phyloP scores from a whole-genome alignment of 495 filamentous ascomycete genomes.

The Neurospora intermedia region DNA sequence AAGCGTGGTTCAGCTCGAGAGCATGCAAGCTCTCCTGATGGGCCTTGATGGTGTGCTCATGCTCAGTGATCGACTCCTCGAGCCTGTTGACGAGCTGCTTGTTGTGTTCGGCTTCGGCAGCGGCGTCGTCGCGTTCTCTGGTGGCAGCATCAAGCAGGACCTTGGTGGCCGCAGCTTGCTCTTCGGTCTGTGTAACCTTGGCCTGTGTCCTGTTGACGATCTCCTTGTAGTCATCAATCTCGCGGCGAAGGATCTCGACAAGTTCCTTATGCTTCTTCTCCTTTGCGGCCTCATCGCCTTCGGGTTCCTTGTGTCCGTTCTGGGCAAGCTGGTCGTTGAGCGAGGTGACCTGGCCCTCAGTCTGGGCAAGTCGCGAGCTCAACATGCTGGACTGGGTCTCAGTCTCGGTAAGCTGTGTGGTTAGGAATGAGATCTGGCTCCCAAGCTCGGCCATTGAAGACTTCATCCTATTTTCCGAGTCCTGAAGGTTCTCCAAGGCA shows the following conservation, averaged over 20 bases:
- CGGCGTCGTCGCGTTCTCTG: slow-evolving; percentile 34
- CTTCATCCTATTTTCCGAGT: slow-evolving; percentile 61
- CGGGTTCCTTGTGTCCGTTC: slow-evolving; percentile 14
- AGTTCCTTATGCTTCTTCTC: slow-evolving; percentile 49
- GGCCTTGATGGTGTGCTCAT: slow-evolving; percentile 38
- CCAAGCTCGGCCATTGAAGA: slow-evolving; percentile 65
- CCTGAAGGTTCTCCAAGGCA: slow-evolving; percentile 60
- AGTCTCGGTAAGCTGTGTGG: slow-evolving; percentile 26
- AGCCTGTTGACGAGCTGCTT: slow-evolving; percentile 45
- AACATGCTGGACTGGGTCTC: slow-evolving; percentile 15
- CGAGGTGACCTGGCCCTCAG: background rate
- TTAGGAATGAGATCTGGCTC: slow-evolving; percentile 31
- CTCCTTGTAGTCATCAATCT: slow-evolving; percentile 70
- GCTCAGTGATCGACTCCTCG: slow-evolving; percentile 45
- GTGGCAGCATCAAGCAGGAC: slow-evolving; percentile 44
- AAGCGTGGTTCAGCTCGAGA: slow-evolving; percentile 33
- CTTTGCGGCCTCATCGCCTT: slow-evolving; percentile 24
- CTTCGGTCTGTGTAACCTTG: slow-evolving; percentile 56
- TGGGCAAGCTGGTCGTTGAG: slow-evolving; percentile 3
- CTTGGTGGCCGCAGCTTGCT: slow-evolving; percentile 48
- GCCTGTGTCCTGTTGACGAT: slow-evolving; percentile 52
- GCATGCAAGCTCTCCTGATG: slow-evolving; percentile 37
- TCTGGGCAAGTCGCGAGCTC: slow-evolving; percentile 9
- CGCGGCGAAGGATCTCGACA: slow-evolving; percentile 54
- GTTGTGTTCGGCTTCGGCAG: slow-evolving; percentile 36